Evolutionary conservation across 1,284 basidiomycete genomes (phyloP).

Genomic region (Boletus sp.): DNA sequence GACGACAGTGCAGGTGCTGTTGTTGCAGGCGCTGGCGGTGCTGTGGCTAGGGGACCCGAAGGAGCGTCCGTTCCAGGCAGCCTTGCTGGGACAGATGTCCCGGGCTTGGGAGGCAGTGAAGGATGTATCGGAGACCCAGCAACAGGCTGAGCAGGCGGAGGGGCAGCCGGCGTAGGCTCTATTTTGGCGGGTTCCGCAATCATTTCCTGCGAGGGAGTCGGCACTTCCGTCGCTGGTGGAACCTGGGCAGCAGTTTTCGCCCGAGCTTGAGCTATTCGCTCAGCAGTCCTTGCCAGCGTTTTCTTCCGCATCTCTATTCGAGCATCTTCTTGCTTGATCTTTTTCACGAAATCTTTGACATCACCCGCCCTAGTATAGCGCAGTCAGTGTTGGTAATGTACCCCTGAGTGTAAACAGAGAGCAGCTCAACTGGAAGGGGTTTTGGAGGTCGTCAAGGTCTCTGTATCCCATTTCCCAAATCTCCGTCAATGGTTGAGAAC

Average conservation of each 20-base stretch:
- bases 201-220: conserved; percentile 24
- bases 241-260: conserved; percentile 36
- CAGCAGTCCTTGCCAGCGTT: conserved; percentile 45
- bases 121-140: conserved; percentile 54
- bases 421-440: conserved; percentile 56
- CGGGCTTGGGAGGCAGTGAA: conserved; percentile 54
- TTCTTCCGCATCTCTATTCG: conserved; percentile 60
- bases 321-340: conserved; percentile 61
- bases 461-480: conserved; percentile 78
- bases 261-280: conserved; percentile 43
- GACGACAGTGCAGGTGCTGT: conserved; percentile 15
- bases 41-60: conserved; percentile 6
- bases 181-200: conserved; percentile 24
- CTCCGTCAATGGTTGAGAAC: conserved; percentile 65
- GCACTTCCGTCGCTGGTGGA: conserved; percentile 15
- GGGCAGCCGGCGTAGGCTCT: conserved; percentile 10
- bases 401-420: not conserved
- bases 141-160: conserved; percentile 9
- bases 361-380: conserved; percentile 52
- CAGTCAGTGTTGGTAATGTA: conserved; percentile 4
- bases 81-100: conserved; percentile 33
- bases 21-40: conserved; percentile 18
- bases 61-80: conserved; percentile 30
- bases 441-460: conserved; percentile 57
- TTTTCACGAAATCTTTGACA: conserved; percentile 67